These are phyloP conservation scores for Mortierella polycephala DNA, from an alignment of 371 early-diverging fungal species.

Conservation along the genomic window DNA sequence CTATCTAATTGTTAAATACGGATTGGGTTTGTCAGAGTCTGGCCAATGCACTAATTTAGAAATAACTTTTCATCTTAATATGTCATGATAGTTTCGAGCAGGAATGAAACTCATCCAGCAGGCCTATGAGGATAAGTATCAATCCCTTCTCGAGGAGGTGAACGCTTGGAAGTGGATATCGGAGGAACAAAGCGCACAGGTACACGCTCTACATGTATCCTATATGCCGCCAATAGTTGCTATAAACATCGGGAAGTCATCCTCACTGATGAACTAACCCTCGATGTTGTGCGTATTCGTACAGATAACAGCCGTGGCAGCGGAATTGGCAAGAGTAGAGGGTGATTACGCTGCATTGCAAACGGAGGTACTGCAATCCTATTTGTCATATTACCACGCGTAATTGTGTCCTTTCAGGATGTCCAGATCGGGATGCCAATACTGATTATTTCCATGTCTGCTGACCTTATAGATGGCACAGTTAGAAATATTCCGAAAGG, in stretches of 20 bases:
- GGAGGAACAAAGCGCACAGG: conserved; percentile 47
- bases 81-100: conserved; percentile 26
- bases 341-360: conserved; percentile 31
- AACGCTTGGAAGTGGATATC: conserved; percentile 51
- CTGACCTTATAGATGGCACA: conserved; percentile 37
- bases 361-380: conserved; percentile 32
- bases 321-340: conserved; percentile 41
- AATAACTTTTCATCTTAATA: not conserved
- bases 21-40: not conserved
- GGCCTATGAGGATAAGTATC: conserved; percentile 48
- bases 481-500: conserved; percentile 49
- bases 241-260: not conserved
- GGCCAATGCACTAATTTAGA: not conserved
- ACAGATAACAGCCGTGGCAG: conserved; percentile 40
- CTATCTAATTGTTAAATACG: too few species aligned
- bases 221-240: not conserved
- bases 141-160: conserved; percentile 41
- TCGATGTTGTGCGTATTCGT: not conserved
- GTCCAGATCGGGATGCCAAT: not conserved
- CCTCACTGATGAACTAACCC: not conserved
- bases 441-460: not conserved
- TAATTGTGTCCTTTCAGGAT: not conserved
- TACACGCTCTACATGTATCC: not conserved
- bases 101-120: conserved; percentile 49
- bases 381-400: not conserved